A percentile compares a stretch with the other conserved stretches of the same genome.
These are phyloP conservation scores for Phycomyces blakesleeanus DNA, from an alignment of 192 early-diverging fungal genomes.

Conservation along the genomic window DNA sequence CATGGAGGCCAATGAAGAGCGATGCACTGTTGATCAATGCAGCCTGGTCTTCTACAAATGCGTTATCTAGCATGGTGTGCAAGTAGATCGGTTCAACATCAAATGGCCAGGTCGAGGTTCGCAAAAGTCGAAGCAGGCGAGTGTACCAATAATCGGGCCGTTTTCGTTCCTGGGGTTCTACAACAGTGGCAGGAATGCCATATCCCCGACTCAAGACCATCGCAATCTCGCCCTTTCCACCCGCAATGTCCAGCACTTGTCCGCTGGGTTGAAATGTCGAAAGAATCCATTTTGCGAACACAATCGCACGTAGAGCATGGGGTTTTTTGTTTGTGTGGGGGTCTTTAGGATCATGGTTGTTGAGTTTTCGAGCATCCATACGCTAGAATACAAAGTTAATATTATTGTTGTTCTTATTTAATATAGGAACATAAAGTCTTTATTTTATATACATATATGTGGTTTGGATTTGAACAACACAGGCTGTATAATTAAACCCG, in stretches of 20 bases:
- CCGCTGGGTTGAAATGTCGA: slow-evolving; percentile 40
- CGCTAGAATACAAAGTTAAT: slow-evolving; percentile 26
- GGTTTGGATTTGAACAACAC: no score
- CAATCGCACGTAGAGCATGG: slow-evolving; percentile 43
- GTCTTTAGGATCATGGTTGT: slow-evolving; percentile 41
- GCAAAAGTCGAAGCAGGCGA: slow-evolving; percentile 26
- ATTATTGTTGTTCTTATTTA: no score
- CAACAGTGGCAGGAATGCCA: slow-evolving; percentile 41
- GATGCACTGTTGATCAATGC: slow-evolving; percentile 30
- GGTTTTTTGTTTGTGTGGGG: slow-evolving; percentile 45
- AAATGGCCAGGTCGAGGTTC: slow-evolving; percentile 8
- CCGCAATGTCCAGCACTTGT: slow-evolving; percentile 50
- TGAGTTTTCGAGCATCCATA: slow-evolving; percentile 32
- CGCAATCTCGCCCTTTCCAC: slow-evolving; percentile 49
- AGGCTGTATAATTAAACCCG: no score
- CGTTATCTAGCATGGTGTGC: slow-evolving; percentile 31
- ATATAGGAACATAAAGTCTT: no score
- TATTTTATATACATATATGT: no score
- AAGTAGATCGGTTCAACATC: slow-evolving; percentile 19
- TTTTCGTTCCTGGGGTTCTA: slow-evolving; percentile 46
- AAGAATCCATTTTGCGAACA: slow-evolving; percentile 54
- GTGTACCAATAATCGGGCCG: slow-evolving; percentile 37
- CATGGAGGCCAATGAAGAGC: slow-evolving; percentile 52
- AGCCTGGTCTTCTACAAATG: slow-evolving; percentile 28
- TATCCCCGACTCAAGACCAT: slow-evolving; percentile 44